Conservation (phyloP, 306 rosid species). For the Ormosia semicastrata region DNA sequence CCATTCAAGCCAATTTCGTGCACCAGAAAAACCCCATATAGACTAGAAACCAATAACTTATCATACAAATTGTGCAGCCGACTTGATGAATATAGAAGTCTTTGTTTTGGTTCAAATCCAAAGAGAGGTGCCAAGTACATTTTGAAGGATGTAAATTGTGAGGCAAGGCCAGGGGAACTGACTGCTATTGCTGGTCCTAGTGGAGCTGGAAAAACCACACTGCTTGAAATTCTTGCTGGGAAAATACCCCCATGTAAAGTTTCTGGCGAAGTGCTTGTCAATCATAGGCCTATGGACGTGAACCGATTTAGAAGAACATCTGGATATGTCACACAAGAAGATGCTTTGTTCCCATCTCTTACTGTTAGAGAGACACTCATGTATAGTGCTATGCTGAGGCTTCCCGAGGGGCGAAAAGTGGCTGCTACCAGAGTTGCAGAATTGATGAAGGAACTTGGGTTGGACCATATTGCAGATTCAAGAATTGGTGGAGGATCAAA, state of each 20-base stretch:
- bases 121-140: conserved; percentile 48
- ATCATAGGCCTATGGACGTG: conserved; percentile 53
- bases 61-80: conserved; percentile 64
- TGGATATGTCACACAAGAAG: conserved; percentile 84
- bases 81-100: conserved; percentile 46
- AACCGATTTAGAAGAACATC: conserved; percentile 56
- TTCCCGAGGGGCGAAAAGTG: conserved; percentile 49
- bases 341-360: conserved; percentile 78
- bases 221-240: conserved; percentile 88
- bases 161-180: conserved; percentile 73
- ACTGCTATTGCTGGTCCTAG: conserved; percentile 99
- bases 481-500: conserved; percentile 68
- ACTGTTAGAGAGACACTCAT: conserved; percentile 87
- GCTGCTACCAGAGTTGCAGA: conserved; percentile 60
- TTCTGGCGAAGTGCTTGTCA: conserved; percentile 75
- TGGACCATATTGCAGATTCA: conserved; percentile 73
- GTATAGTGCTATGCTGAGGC: conserved; percentile 86
- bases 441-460: conserved; percentile 80
- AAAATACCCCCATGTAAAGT: conserved; percentile 48
- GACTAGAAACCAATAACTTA: conserved; percentile 62
- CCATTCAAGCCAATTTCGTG: conserved; percentile 40
- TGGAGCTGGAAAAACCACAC: conserved; percentile 97
- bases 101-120: conserved; percentile 44
- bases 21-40: conserved; percentile 42
- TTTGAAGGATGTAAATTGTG: conserved; percentile 75